A percentile compares a stretch with the other conserved stretches of the same genome.
phyloP scores from a whole-genome alignment of 441 rosid species.

The Macaranga tanarius region DNA sequence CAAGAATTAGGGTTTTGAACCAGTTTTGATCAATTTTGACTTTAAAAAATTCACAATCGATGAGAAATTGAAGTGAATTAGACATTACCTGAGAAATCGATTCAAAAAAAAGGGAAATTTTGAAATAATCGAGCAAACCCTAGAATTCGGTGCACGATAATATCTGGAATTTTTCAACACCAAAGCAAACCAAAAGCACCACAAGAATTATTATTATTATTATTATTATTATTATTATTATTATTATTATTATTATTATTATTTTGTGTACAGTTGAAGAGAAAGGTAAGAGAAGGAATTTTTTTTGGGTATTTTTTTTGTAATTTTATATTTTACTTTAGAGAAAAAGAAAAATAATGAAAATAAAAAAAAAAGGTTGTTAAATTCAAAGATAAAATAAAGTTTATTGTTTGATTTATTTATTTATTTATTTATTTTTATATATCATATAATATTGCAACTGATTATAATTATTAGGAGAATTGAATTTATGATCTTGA shows the following conservation, averaged over 20 bases:
- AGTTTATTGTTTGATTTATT: background rate
- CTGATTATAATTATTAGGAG: background rate
- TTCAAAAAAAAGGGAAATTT: slow-evolving; percentile 1
- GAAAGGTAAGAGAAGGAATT: slow-evolving; percentile 18
- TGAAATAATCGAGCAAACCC: slow-evolving; percentile 13
- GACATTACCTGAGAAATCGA: slow-evolving; percentile 32
- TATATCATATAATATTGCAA: background rate
- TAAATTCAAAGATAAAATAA: slow-evolving; percentile 20
- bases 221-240: slow-evolving; percentile 49
- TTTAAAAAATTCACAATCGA: background rate
- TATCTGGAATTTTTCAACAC: slow-evolving; percentile 13
- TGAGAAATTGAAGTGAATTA: slow-evolving; percentile 9
- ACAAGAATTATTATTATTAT: too few relatives aligned
- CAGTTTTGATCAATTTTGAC: slow-evolving; percentile 27
- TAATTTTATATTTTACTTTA: slow-evolving; percentile 34
- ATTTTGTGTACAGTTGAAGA: slow-evolving; percentile 39
- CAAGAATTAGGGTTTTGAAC: slow-evolving; percentile 51
- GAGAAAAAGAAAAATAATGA: slow-evolving; percentile 24
- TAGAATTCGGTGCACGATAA: background rate
- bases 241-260: too few relatives aligned
- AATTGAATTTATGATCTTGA: background rate
- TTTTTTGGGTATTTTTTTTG: slow-evolving; percentile 9
- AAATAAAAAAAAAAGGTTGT: slow-evolving; percentile 2
- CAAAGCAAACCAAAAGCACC: slow-evolving; percentile 33
- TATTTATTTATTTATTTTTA: background rate